Conservation (phyloP, 371 early-diverging fungal species). For the Mortierella sp. region DNA sequence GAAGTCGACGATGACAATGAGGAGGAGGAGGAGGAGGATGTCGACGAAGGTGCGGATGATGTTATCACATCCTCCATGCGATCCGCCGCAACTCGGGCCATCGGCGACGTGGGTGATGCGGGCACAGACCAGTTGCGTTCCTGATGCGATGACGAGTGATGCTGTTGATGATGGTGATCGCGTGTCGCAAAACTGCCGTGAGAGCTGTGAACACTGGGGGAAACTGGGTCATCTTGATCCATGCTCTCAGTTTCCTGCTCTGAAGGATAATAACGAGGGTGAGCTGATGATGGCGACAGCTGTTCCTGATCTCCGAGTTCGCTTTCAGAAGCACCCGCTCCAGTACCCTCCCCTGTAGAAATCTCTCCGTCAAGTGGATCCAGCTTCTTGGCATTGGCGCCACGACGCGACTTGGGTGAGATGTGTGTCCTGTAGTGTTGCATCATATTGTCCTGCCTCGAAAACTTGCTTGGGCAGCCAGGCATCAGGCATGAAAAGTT, state of each 20-base stretch:
- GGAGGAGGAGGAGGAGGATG: too few species aligned
- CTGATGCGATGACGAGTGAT: conserved; percentile 9
- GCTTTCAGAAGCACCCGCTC: not conserved
- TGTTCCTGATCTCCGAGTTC: not conserved
- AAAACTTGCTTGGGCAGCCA: conserved; percentile 86
- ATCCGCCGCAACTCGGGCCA: conserved; percentile 28
- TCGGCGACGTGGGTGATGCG: conserved; percentile 43
- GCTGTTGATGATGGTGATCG: conserved; percentile 20
- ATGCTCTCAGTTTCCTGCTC: conserved; percentile 18
- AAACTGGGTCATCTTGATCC: conserved; percentile 23
- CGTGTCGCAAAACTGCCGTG: too few species aligned
- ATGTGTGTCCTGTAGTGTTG: conserved; percentile 90
- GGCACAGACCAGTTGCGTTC: conserved; percentile 15
- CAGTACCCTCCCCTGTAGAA: not conserved
- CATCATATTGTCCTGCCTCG: conserved; percentile 92
- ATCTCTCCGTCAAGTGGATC: conserved; percentile 20
- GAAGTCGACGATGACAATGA: too few species aligned
- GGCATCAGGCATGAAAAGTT: conserved; percentile 87
- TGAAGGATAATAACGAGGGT: conserved; percentile 13
- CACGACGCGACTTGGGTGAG: conserved; percentile 77
- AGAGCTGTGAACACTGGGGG: conserved; percentile 1
- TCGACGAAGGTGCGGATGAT: too few species aligned
- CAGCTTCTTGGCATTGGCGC: conserved; percentile 26
- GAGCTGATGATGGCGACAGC: conserved; percentile 1
- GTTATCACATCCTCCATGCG: conserved; percentile 32